Evolutionary conservation across 257 asterid genomes (phyloP), one percentile per base, ranked within the genome.

Genomic region (Craterostigma plantagineum): DNA sequence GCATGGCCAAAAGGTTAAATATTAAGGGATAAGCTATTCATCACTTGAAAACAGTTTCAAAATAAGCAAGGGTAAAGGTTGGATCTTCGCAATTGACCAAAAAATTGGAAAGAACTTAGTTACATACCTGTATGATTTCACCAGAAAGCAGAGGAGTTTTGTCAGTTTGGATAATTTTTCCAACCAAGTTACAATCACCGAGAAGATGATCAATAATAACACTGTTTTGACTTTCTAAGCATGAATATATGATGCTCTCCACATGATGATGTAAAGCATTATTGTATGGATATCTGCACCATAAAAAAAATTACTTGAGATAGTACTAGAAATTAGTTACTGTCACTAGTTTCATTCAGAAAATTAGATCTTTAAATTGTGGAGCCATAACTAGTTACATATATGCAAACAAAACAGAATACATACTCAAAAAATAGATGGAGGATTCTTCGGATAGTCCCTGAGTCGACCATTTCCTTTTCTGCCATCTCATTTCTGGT

Each of bases 181-280:
- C 76, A 44, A 67, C 54, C 68, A 77, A 55, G 51, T 67, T 48
- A 60, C 85, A 74, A 37, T 68, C 81, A 38, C 53, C 57, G 39
- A 77, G 63, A 53, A 77, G 70, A 74, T 77, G 92, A 55, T 68
- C 73, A 55, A 64, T 54, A 35, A 74, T 45, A 12, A 57, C 38
- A 35, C 38, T 56, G 47, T 60, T 68, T 61, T 77, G 71, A 62
- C 79, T 71, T 50, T 69, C 92, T 67, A 74, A 49, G 63, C 84
- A 75, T 46, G 85, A 68, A 57, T 51, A 65, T 55, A 77, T 53
- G 35, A 74, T 74, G 58, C 81, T 77, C 76, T 74, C 92, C 42
- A 71, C 92, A 46, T 77, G 81, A 63, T 74, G 85, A 59, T 77
- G 92, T 62, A 77, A 60, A 6, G 85, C 92, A 66, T 77, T 77